Base-by-base conservation (phyloP, 768 basidiomycete species). In the Tricholoma bakamatsutake region DNA sequence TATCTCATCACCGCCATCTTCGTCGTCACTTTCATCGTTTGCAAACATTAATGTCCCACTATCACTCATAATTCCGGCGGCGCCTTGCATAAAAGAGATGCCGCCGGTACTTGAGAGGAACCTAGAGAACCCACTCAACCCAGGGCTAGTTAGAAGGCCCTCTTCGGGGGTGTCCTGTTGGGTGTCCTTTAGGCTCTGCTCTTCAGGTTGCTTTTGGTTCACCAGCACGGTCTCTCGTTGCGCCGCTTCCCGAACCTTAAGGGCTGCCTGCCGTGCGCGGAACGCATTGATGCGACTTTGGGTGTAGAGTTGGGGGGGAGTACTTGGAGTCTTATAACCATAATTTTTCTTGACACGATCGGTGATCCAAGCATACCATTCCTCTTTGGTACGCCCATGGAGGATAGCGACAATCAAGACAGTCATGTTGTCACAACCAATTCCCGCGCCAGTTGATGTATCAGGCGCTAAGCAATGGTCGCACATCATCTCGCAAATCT, bases 391-490 rank as follows among this genome's bases (percentile, higher is more conserved):
- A 57, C 85, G 84, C 39, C 91, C 95, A 59, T 89, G 81, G 31
- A 95, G 80, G 45, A 99, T 70, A 6, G 92, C 97, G 55, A 98
- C 81, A 52, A 99, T 82, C 62, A 98, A 80, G 49, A 97, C 76
- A 0, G 97, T 99, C 97, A 99, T 99, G 75, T 99, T 98, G 74
- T 99, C 97, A 69, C 96, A 98, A 17, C 97, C 97, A 59, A 98
- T 91, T 11, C 97, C 97, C 43, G 84, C 84, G 48, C 90, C 91
- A 34, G 89, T 89, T 21, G 88, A 87, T 1, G 91, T 90, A 67
- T 97, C 93, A 1, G 95, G 95, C 21, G 97, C 95, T 47, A 98
- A 80, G 66, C 97, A 98, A 62, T 89, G 87, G 57, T 92, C 88
- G 71, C 95, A 96, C 61, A 98, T 85, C 64, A 84, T 79, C 70